Base-by-base conservation (phyloP, 805 yeast species). In the Diddensiella caesifluorescens region DNA sequence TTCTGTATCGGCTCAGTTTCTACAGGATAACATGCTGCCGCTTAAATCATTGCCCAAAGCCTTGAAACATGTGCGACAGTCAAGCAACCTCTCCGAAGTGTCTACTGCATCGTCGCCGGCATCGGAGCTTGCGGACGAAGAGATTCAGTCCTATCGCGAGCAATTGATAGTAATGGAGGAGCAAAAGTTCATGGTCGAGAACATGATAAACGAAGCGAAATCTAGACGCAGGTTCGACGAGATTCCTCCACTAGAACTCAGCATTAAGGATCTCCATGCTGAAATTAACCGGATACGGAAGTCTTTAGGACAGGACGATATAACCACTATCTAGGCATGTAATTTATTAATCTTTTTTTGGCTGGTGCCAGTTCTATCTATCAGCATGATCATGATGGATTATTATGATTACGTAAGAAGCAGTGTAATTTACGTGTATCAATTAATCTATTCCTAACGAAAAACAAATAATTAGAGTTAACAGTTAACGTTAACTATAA, bases 131-230 rank as follows among this genome's bases (percentile, higher is more conserved):
- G 13, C 46, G 12, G 41, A 36, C 25, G 27, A 29, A 25, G 69
- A 88, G 32, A 70, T 70, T 38, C 62, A 70, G 21, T 15, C 26
- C 2, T 23, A 32, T 23, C 63, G 92, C 35, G 90, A 87, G 50
- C 80, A 82, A 49, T 63, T 89, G 44, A 83, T 89, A 82, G 96
- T 90, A 7, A 63, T 87, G 55, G 81, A 81, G 46, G 97, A 89
- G 57, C 97, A 89, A 54, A 70, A 71, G 51, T 89, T 75, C 51
- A 61, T 90, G 46, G 79, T 90, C 2, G 75, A 77, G 44, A 70
- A 76, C 12, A 75, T 81, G 74, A 72, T 84, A 21, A 68, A 70
- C 2, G 76, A 71, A 10, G 76, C 80, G 27, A 83, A 80, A 46
- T 71, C 70, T 49, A 77, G 74, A 39, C 64, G 97, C 33, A 75